phyloP scores from a whole-genome alignment of 192 early-diverging fungal species.

The Coemansia sp. region DNA sequence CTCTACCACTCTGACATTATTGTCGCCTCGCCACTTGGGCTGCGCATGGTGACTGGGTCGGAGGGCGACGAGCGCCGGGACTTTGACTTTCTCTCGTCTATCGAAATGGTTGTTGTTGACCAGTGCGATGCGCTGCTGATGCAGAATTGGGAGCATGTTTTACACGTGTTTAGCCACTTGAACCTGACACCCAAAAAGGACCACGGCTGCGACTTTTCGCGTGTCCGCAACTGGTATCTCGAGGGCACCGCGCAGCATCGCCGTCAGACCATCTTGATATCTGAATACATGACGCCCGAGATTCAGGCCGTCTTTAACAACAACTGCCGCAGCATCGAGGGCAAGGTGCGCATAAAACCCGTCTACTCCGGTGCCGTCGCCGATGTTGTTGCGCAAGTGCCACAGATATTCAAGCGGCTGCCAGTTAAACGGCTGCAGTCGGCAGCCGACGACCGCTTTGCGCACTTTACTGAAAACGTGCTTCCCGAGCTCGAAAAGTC shows the following conservation, averaged over 20 bases:
- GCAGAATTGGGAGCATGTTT: constrained; percentile 99
- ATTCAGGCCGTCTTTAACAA: constrained; percentile 85
- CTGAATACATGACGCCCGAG: constrained; percentile 82
- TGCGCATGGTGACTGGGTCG: constrained; percentile 79
- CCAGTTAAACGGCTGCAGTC: constrained; percentile 57
- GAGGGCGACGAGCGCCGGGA: constrained; percentile 82
- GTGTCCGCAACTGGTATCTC: constrained; percentile 80
- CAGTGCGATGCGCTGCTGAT: constrained; percentile 82
- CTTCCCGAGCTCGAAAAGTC: constrained; percentile 53
- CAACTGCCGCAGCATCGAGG: constrained; percentile 55
- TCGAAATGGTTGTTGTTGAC: constrained; percentile 88
- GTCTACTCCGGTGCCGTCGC: constrained; percentile 65
- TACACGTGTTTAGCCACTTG: constrained; percentile 77
- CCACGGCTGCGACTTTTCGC: constrained; percentile 95
- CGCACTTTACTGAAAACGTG: constrained; percentile 74
- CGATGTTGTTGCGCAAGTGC: constrained; percentile 74
- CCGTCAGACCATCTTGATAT: constrained; percentile 85
- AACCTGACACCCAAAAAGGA: constrained; percentile 86
- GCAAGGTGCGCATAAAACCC: constrained; percentile 69
- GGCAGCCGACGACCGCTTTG: constrained; percentile 77
- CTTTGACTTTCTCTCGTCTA: constrained; percentile 90
- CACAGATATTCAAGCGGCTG: constrained; percentile 82
- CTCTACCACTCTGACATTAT: constrained; percentile 93
- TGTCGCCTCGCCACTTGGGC: constrained; percentile 86
- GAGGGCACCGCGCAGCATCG: constrained; percentile 82